Evolutionary conservation across 495 filamentous ascomycete genomes (phyloP), one percentile per base, ranked within the genome.

Genomic region (Talaromyces liani): DNA sequence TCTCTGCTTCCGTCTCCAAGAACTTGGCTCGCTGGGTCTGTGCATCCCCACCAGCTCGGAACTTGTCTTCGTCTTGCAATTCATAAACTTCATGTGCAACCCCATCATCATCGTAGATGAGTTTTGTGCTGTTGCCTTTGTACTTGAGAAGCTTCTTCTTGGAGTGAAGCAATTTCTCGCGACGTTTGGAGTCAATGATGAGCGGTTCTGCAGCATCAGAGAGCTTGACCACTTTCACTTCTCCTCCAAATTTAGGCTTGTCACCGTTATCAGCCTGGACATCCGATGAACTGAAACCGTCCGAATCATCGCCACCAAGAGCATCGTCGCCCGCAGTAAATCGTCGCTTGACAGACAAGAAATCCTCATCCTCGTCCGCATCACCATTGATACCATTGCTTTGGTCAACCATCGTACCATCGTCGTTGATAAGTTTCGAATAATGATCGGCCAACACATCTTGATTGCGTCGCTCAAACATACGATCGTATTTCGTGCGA

Each of bases 391-490:
- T 58, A 33, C 66, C 69, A 14, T 65, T 72, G n/a, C 76, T 67
- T 14, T 69, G 58, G 8, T 69, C 78, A 27, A 76, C 70, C 64
- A 78, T 67, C 1, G 77, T 79, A 18, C 79, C 83, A 58, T 86
- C 87, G 53, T 90, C 85, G 62, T 83, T 85, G 66, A 97, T 83
- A 61, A 98, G 83, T 66, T 91, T 96, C 47, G 85, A 85, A 76
- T 97, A 98, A 75, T 97, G 95, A 45, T 87, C 87, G 47, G 94
- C 90, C 65, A 99, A 77, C n/a, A 99, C 87, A 65, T 95, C 91
- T 67, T 97, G 92, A 75, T 98, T 97, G 64, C 87, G 88, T 65
- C 94, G 80, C 77, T 97, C 93, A 68, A 97, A 95, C 92, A 97
- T 97, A 64, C 92, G 91, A 70, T 98, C 91, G 70, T 93, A 93